Percentiles rank a stretch among this genome's conserved stretches.
Conservation (phyloP, 495 filamentous ascomycete species). For the Trichocladium uniseriatum region DNA sequence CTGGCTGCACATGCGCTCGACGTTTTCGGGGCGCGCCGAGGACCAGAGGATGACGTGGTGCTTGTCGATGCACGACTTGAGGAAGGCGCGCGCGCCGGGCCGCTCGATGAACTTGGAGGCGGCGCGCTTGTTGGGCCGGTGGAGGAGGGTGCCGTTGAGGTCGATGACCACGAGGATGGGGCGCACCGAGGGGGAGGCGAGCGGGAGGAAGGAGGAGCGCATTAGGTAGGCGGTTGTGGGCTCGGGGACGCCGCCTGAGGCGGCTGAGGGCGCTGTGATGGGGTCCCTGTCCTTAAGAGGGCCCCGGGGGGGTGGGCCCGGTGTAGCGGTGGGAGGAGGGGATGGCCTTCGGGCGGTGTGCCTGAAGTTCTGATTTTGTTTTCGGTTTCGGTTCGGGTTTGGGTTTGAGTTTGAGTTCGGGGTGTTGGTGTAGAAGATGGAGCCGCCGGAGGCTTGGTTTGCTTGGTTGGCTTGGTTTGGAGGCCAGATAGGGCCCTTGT, state of each 20-base stretch:
- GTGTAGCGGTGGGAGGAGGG: not conserved
- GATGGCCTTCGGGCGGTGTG: too few species aligned
- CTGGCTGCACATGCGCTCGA: conserved; percentile 48
- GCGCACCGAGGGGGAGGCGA: conserved; percentile 19
- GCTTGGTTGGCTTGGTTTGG: too few species aligned
- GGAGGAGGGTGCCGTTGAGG: conserved; percentile 82
- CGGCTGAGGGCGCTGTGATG: conserved; percentile 27
- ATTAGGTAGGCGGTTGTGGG: conserved; percentile 35
- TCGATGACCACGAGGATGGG: conserved; percentile 75
- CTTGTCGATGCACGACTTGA: conserved; percentile 53
- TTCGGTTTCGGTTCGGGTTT: too few species aligned
- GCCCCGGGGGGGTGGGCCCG: too few species aligned
- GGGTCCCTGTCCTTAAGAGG: conserved; percentile 13
- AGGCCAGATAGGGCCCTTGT: too few species aligned
- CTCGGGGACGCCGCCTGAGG: conserved; percentile 42
- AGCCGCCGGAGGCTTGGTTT: not conserved
- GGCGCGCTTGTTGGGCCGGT: conserved; percentile 45
- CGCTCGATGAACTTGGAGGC: conserved; percentile 51
- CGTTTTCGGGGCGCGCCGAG: conserved; percentile 64
- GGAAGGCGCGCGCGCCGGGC: conserved; percentile 54
- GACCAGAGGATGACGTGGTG: conserved; percentile 88
- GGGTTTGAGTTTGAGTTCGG: too few species aligned
- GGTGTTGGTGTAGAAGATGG: not conserved
- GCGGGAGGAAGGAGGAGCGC: conserved; percentile 17
- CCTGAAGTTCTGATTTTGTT: too few species aligned